Conservation (phyloP, 441 rosid genomes). For the Hypseocharis bilobata region DNA sequence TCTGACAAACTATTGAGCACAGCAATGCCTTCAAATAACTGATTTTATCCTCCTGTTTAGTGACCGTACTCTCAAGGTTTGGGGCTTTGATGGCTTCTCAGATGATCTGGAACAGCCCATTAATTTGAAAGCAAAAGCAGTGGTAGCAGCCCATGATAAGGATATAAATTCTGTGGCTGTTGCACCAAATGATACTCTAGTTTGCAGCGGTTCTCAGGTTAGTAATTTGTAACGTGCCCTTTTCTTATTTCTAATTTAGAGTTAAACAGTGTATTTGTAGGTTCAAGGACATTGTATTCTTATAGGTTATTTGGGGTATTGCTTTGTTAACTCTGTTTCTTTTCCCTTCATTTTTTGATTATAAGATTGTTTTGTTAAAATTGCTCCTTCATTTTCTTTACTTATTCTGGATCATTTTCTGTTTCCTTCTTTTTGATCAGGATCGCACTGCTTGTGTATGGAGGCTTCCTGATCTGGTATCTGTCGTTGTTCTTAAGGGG, state of each 20-base stretch:
- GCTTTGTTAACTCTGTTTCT: background rate
- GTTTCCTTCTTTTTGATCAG: slow-evolving; percentile 30
- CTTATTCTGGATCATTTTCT: too few species aligned
- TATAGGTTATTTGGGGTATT: background rate
- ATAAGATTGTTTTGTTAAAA: slow-evolving; percentile 2
- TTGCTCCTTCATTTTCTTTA: slow-evolving; percentile 6
- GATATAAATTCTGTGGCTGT: slow-evolving; percentile 85
- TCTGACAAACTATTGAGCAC: background rate
- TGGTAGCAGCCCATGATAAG: slow-evolving; percentile 84
- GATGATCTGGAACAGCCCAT: slow-evolving; percentile 47
- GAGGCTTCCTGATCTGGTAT: slow-evolving; percentile 83
- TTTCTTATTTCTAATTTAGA: background rate
- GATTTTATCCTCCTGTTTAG: slow-evolving; percentile 34
- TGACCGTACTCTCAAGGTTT: slow-evolving; percentile 83
- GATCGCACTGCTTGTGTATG: slow-evolving; percentile 92
- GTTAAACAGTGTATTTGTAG: background rate
- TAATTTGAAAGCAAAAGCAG: slow-evolving; percentile 72
- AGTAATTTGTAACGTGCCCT: slow-evolving; percentile 11
- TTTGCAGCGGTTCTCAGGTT: slow-evolving; percentile 93
- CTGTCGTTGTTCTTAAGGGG: slow-evolving; percentile 65
- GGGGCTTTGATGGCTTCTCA: slow-evolving; percentile 64
- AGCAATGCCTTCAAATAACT: background rate
- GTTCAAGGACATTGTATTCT: background rate
- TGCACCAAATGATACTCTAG: slow-evolving; percentile 80
- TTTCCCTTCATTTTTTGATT: slow-evolving; percentile 8